Conservation (phyloP, 176 grass and related monocot species). For the Tuctoria greenei region DNA sequence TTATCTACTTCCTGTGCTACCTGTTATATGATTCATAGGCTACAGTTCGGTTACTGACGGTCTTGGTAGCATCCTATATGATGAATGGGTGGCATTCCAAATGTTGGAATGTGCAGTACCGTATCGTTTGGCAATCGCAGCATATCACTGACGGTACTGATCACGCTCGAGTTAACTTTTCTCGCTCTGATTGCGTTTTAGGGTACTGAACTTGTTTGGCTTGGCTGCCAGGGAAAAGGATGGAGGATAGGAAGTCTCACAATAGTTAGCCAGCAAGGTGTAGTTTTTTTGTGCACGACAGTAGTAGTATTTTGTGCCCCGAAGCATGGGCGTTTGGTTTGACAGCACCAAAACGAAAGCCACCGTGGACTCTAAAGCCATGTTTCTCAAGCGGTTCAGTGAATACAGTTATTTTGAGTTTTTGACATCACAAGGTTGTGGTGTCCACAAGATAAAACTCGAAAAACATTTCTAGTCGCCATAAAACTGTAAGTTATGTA, state of each 20-base stretch:
- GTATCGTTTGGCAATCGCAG: not conserved
- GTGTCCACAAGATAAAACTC: not conserved
- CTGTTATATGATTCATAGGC: conserved; percentile 16
- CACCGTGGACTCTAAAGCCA: no score
- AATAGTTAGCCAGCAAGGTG: no score
- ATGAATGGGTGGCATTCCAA: not conserved
- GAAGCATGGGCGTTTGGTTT: no score
- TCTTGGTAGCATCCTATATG: not conserved
- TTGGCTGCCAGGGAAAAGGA: not conserved
- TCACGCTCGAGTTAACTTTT: not conserved
- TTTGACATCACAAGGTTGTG: not conserved
- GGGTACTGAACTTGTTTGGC: not conserved
- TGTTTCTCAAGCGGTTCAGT: no score
- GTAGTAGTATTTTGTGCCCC: no score
- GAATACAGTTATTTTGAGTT: no score
- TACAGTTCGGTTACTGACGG: not conserved
- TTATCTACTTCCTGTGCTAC: not conserved
- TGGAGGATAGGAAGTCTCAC: not conserved
- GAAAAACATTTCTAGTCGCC: not conserved
- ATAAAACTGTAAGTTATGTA: not conserved
- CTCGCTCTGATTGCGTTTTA: no score
- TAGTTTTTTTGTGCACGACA: no score
- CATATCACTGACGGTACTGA: no score
- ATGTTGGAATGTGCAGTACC: not conserved
- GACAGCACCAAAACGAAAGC: no score